These are phyloP conservation scores for Pyronema domesticum DNA, from an alignment of 495 filamentous ascomycete species.

Conservation along the genomic window DNA sequence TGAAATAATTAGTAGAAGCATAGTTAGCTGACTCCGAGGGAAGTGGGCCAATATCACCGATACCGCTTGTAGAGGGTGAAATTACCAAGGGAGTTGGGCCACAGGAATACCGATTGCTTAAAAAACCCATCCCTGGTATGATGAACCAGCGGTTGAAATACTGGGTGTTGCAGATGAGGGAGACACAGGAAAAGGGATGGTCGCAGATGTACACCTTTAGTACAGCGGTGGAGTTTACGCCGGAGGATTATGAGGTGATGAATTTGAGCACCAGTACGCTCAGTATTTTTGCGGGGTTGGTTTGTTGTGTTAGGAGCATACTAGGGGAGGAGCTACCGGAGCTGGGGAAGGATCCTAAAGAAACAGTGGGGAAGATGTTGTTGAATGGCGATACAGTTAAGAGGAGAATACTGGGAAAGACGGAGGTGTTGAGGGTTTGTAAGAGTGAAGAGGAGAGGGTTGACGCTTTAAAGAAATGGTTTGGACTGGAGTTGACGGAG, in stretches of 20 bases:
- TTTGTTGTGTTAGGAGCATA: slow-evolving; percentile 20
- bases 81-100: slow-evolving; percentile 30
- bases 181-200: slow-evolving; percentile 32
- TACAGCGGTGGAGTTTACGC: slow-evolving; percentile 41
- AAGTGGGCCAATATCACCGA: slow-evolving; percentile 35
- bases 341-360: slow-evolving; percentile 16
- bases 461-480: slow-evolving; percentile 35
- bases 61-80: slow-evolving; percentile 31
- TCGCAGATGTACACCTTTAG: slow-evolving; percentile 41
- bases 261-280: slow-evolving; percentile 30
- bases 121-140: slow-evolving; percentile 32
- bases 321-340: slow-evolving; percentile 27
- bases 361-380: slow-evolving; percentile 39
- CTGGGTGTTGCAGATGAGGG: slow-evolving; percentile 48
- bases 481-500: slow-evolving; percentile 36
- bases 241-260: slow-evolving; percentile 46
- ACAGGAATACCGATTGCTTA: slow-evolving; percentile 34
- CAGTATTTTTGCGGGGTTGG: slow-evolving; percentile 5
- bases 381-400: slow-evolving; percentile 39
- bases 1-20: neutral
- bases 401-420: slow-evolving; percentile 39
- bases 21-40: neutral
- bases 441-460: slow-evolving; percentile 35
- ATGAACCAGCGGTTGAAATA: slow-evolving; percentile 28
- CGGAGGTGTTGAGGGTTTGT: slow-evolving; percentile 33